Conservation (phyloP, 108 stramenopile genomes). For the Epithemia pelagica region DNA sequence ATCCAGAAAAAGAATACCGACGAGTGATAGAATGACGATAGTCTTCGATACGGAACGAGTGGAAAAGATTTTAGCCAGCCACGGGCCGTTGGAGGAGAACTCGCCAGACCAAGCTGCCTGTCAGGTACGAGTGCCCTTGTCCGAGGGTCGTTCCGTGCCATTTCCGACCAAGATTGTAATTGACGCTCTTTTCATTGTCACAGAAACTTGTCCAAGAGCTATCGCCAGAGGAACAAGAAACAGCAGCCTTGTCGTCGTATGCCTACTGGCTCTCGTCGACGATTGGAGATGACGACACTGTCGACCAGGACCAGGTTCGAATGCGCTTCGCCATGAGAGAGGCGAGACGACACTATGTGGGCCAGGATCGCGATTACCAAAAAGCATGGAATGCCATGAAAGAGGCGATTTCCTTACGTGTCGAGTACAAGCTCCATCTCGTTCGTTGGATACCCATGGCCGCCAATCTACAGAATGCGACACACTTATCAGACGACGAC, state of each 20-base stretch:
- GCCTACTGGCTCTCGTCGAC: slow-evolving; percentile 10
- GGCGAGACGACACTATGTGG: slow-evolving; percentile 2
- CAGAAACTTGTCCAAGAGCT: slow-evolving; percentile 7
- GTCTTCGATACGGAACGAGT: too few species aligned
- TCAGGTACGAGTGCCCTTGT: too few species aligned
- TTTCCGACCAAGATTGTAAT: too few species aligned
- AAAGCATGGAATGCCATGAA: neutral
- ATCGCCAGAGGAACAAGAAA: slow-evolving; percentile 11
- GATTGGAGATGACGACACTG: neutral
- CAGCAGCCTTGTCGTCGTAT: slow-evolving; percentile 5
- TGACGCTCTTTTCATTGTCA: too few species aligned
- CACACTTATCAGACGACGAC: neutral
- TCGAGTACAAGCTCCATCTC: neutral
- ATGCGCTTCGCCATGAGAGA: slow-evolving; percentile 2
- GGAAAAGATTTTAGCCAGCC: too few species aligned
- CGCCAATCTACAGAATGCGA: neutral
- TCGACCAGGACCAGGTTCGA: neutral
- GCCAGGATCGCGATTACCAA: neutral
- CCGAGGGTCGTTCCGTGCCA: too few species aligned
- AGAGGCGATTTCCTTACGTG: neutral
- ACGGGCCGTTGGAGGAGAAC: too few species aligned
- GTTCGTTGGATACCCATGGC: neutral
- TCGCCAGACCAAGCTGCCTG: too few species aligned
- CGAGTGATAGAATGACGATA: too few species aligned
- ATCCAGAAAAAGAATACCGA: too few species aligned